Evolutionary conservation across 768 basidiomycete species (phyloP).

Genomic region (Auricularia cornea): DNA sequence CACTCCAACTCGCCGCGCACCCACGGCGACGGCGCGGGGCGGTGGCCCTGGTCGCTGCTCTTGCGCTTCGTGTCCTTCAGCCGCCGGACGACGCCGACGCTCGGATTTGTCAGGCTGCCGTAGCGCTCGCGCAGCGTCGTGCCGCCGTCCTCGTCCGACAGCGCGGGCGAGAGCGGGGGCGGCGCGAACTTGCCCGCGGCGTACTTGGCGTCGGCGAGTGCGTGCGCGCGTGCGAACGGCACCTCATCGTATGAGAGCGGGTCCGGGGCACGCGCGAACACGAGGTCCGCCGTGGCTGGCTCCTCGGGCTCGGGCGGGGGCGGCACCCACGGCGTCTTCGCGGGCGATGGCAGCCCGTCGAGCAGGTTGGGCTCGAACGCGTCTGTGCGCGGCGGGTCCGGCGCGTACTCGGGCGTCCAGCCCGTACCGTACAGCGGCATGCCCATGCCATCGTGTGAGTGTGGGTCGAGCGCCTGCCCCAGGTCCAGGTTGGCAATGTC

Average conservation of each 20-base stretch:
- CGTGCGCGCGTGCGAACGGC: slow-evolving; percentile 58
- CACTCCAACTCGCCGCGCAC: slow-evolving; percentile 40
- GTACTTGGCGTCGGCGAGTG: slow-evolving; percentile 65
- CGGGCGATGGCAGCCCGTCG: slow-evolving; percentile 40
- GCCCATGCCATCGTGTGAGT: slow-evolving; percentile 1
- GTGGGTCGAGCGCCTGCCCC: not conserved
- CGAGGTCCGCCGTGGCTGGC: slow-evolving; percentile 2
- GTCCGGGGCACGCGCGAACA: slow-evolving; percentile 8
- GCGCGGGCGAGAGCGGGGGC: slow-evolving; percentile 20
- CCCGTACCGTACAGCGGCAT: not conserved
- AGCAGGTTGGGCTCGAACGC: not conserved
- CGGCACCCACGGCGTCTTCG: slow-evolving; percentile 30
- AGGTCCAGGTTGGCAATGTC: not conserved
- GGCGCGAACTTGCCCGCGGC: slow-evolving; percentile 60
- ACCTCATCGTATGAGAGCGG: slow-evolving; percentile 58
- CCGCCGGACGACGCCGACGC: slow-evolving; percentile 58
- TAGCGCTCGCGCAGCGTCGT: slow-evolving; percentile 37
- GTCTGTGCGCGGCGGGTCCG: not conserved
- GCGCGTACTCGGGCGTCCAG: not conserved
- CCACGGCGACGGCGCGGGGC: slow-evolving; percentile 35
- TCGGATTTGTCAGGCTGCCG: slow-evolving; percentile 56
- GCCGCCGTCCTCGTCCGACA: not conserved
- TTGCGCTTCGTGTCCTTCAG: slow-evolving; percentile 68
- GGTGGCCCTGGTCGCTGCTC: slow-evolving; percentile 29
- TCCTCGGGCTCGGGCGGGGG: slow-evolving; percentile 19